Base-by-base conservation (phyloP, 129 eudicot genomes). In the Smallanthus sonchifolius region DNA sequence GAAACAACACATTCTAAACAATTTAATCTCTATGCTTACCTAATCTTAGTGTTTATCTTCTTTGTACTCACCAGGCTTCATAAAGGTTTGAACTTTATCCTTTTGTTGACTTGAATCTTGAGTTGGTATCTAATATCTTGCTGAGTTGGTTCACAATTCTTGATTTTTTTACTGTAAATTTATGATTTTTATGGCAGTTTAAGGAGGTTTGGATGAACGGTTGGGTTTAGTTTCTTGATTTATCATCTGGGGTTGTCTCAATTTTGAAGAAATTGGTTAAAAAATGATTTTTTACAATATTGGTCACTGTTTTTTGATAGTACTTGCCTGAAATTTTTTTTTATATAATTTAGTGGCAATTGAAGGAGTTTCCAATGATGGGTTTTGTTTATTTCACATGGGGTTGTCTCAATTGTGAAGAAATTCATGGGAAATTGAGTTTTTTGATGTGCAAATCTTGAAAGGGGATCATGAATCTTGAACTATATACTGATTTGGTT, bases 31-130 rank as follows among this genome's bases (percentile, higher is more conserved):
- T 13, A 37, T 55, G 49, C 44, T n/a, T n/a, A 65, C 79, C 79
- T 65, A 75, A 52, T 24, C 67, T 66, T 56, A 11, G 54, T 42
- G 43, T 65, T 66, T 55, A 65, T 52, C 36, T 7, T 48, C 52
- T 24, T 74, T 17, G 7, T 34, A 47, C 30, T 75, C 79, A 36
- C 5, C 49, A 65, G 40, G 43, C 54, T 37, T 65, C 49, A 6
- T 37, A 54, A 66, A 76, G 80, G 74, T 76, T 66, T 76, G 67
- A 76, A 54, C 56, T 76, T 76, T 76, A 36, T 66, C 42, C 74
- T 66, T 49, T 61, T 66, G 80, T 76, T 76, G 80, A 76, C 80
- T 76, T 66, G 20, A 65, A 65, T 38, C 55, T 0, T 38, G 54
- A 75, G 57, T 9, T 59, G 77, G 67, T 73, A 6, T 56, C 20